Conservation (phyloP, 176 grass and related monocot species). For the Miscanthus lutarioriparius region DNA sequence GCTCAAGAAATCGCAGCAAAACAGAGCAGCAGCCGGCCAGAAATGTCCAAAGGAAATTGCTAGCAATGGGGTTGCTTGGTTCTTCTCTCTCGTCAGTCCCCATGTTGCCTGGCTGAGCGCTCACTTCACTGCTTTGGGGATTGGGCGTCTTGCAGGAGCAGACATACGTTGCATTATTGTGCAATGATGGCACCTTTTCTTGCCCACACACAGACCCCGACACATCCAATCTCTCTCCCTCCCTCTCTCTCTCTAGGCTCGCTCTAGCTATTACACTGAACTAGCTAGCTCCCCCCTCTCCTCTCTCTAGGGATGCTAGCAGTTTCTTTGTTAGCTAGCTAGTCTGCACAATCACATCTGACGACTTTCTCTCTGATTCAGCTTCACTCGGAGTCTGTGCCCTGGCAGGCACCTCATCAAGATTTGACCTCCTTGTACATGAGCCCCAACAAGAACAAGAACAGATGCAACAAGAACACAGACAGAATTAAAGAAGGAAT, state of each 20-base stretch:
- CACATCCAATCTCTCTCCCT: constrained; percentile 10
- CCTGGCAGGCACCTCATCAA: neutral
- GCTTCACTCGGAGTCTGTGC: constrained; percentile 22
- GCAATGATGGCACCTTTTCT: constrained; percentile 67
- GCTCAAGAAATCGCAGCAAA: constrained; percentile 36
- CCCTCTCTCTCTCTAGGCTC: constrained; percentile 17
- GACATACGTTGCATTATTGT: constrained; percentile 48
- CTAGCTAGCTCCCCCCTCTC: neutral
- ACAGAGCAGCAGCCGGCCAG: constrained; percentile 15
- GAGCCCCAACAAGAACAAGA: neutral
- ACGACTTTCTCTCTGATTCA: neutral
- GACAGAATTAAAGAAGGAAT: neutral
- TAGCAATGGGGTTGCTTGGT: too few species aligned
- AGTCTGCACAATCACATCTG: constrained; percentile 20
- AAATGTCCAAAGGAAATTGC: constrained; percentile 16
- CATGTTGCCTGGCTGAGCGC: neutral
- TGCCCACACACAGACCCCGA: neutral
- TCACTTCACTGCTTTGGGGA: constrained; percentile 12
- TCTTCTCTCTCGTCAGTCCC: neutral
- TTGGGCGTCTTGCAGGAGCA: constrained; percentile 36
- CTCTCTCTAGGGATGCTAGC: constrained; percentile 40
- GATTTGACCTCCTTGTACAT: constrained; percentile 19
- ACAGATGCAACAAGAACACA: constrained; percentile 6
- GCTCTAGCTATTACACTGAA: neutral
- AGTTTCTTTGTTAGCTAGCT: neutral